Conservation (phyloP, 140 eudicot species). For the Oenanthe javanica region DNA sequence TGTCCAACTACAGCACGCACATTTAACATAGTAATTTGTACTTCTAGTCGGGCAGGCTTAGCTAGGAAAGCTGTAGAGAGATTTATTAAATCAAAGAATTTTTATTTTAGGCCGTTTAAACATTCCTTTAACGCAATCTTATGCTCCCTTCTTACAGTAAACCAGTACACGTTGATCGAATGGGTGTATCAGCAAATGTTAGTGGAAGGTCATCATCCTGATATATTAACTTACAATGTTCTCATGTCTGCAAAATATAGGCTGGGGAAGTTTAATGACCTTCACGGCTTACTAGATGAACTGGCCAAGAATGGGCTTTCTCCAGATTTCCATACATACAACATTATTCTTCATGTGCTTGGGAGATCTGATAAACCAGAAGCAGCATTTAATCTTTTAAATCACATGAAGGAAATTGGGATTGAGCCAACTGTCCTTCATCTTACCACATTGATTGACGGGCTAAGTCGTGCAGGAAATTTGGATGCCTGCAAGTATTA, state of each 20-base stretch:
- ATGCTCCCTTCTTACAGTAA: slow-evolving; percentile 51
- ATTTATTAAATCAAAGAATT: slow-evolving; percentile 64
- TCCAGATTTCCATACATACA: slow-evolving; percentile 79
- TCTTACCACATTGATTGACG: slow-evolving; percentile 84
- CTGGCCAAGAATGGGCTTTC: slow-evolving; percentile 65
- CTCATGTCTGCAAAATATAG: slow-evolving; percentile 65
- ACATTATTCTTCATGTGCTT: slow-evolving; percentile 65
- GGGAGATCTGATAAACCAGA: slow-evolving; percentile 74
- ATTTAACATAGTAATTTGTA: slow-evolving; percentile 67
- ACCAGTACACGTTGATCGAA: slow-evolving; percentile 65
- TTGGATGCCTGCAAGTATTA: slow-evolving; percentile 70
- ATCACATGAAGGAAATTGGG: slow-evolving; percentile 75
- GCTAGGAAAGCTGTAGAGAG: slow-evolving; percentile 73
- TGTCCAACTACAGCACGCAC: slow-evolving; percentile 75
- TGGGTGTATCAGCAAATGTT: slow-evolving; percentile 91
- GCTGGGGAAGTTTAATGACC: slow-evolving; percentile 60
- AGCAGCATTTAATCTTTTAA: slow-evolving; percentile 63
- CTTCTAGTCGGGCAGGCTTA: slow-evolving; percentile 71
- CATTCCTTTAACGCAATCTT: slow-evolving; percentile 71
- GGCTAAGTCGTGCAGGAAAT: slow-evolving; percentile 69
- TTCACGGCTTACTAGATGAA: slow-evolving; percentile 60
- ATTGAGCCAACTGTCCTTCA: slow-evolving; percentile 67
- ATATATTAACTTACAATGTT: slow-evolving; percentile 66
- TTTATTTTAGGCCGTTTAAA: slow-evolving; percentile 71
- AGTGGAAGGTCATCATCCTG: slow-evolving; percentile 53